Base-by-base conservation (phyloP, 257 asterid genomes). In the Ilex asprella region DNA sequence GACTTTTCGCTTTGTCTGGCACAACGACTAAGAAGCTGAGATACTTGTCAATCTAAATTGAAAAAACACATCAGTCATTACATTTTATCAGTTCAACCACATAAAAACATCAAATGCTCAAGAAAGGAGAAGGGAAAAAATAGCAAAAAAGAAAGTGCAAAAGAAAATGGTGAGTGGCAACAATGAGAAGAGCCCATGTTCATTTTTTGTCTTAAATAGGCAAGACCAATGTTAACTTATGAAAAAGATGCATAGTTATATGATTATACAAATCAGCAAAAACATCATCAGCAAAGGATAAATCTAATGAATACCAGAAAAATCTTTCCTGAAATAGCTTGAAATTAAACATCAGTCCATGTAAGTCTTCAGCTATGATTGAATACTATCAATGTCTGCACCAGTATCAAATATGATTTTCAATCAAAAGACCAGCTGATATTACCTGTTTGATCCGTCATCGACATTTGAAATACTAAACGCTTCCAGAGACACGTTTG, bases 381-480 rank as follows among this genome's bases (percentile, higher is more conserved):
- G 54, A 49, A 35, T 35, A 4, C 41, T 3, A 35, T 8, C 8
- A 35, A 35, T 35, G 5, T 35, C 5, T 35, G 41, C 41, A 35
- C 8, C 7, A 35, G 41, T 35, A 35, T 35, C 8, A 35, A 21
- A 35, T 35, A 35, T 35, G 8, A 35, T 35, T 35, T 35, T 35
- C 32, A 63, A 50, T 2, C 46, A 49, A 39, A 32, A 63, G 21
- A 12, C 13, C 7, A 39, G 43, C 16, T 54, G 69, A 43, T 50
- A 53, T 72, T 46, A 93, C 99, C 96, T 82, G 80, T 76, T 87
- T 65, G 99, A 93, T 63, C 99, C 97, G 55, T 93, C 90, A 10
- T 87, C 78, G 58, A 93, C 97, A 76, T 93, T 93, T 56, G 99
- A 85, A 66, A 93, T 89, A 67, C 89, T 85, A 81, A 93, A 93